Evolutionary conservation across 257 asterid genomes (phyloP).

Genomic region (Knoxia roxburghii): DNA sequence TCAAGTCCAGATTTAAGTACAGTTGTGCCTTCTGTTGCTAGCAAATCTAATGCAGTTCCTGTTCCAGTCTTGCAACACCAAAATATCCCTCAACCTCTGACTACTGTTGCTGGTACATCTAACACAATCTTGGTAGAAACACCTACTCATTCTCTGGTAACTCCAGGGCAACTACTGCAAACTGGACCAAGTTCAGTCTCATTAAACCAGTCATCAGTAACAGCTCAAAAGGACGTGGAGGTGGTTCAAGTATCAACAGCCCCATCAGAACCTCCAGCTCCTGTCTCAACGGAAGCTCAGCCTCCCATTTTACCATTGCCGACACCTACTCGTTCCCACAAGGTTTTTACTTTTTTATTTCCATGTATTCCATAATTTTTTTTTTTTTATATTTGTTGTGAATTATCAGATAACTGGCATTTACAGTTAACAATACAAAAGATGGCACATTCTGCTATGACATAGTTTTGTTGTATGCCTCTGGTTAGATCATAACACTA

Average conservation of each 20-base stretch:
- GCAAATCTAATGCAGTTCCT: constrained; percentile 38
- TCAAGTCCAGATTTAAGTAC: constrained; percentile 38
- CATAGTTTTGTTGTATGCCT: neutral
- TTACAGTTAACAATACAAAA: no score
- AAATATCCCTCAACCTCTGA: constrained; percentile 34
- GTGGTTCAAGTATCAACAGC: constrained; percentile 66
- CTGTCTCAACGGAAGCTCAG: constrained; percentile 59
- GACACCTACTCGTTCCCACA: constrained; percentile 47
- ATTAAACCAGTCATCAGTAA: constrained; percentile 42
- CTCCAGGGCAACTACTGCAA: constrained; percentile 86
- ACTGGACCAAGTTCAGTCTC: constrained; percentile 49
- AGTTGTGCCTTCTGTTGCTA: constrained; percentile 34
- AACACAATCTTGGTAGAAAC: constrained; percentile 43
- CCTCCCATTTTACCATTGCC: constrained; percentile 91
- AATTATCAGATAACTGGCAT: neutral
- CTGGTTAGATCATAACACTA: neutral
- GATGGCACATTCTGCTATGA: no score
- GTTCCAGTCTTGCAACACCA: constrained; percentile 36
- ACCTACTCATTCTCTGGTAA: constrained; percentile 53
- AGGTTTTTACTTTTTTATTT: constrained; percentile 34
- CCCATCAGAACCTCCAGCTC: constrained; percentile 42
- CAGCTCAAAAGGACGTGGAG: constrained; percentile 81
- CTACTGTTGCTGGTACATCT: constrained; percentile 40
- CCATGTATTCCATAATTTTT: neutral
- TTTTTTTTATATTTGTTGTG: neutral